phyloP scores from a whole-genome alignment of 345 rosid species.

The Murraya koenigii region DNA sequence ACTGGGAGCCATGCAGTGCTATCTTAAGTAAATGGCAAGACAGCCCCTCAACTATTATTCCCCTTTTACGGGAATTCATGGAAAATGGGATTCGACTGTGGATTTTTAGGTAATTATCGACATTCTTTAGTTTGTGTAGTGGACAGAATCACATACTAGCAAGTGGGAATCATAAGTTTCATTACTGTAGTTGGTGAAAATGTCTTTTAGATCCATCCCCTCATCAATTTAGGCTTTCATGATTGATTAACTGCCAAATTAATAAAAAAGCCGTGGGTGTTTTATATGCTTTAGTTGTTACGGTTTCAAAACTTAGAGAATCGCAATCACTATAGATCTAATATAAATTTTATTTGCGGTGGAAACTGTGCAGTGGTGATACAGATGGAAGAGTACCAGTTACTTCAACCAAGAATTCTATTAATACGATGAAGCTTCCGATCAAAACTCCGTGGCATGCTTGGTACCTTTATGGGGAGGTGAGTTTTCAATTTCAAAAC shows the following conservation, averaged over 20 bases:
- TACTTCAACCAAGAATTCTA: constrained; percentile 72
- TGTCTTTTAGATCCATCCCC: too few relatives aligned
- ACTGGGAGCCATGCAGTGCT: constrained; percentile 77
- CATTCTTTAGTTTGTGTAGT: too few relatives aligned
- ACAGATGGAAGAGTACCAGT: constrained; percentile 81
- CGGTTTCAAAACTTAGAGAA: background rate
- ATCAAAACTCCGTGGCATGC: constrained; percentile 73
- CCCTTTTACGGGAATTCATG: constrained; percentile 55
- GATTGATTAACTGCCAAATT: too few relatives aligned
- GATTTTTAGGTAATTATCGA: constrained; percentile 53
- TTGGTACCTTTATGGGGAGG: constrained; percentile 69
- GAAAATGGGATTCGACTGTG: constrained; percentile 56
- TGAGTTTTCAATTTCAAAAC: background rate
- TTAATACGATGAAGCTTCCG: constrained; percentile 50
- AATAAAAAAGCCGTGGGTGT: too few relatives aligned
- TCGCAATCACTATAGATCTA: background rate
- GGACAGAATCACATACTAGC: too few relatives aligned
- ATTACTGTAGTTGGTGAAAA: too few relatives aligned
- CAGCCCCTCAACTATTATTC: constrained; percentile 69
- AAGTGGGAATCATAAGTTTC: too few relatives aligned
- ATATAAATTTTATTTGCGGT: background rate
- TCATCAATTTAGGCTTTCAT: too few relatives aligned
- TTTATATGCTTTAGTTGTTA: background rate
- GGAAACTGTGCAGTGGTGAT: constrained; percentile 62
- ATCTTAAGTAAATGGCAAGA: constrained; percentile 53